A percentile compares a stretch with the other conserved stretches of the same genome.
phyloP scores from a whole-genome alignment of 768 basidiomycete species.

The Paxillus involutus region DNA sequence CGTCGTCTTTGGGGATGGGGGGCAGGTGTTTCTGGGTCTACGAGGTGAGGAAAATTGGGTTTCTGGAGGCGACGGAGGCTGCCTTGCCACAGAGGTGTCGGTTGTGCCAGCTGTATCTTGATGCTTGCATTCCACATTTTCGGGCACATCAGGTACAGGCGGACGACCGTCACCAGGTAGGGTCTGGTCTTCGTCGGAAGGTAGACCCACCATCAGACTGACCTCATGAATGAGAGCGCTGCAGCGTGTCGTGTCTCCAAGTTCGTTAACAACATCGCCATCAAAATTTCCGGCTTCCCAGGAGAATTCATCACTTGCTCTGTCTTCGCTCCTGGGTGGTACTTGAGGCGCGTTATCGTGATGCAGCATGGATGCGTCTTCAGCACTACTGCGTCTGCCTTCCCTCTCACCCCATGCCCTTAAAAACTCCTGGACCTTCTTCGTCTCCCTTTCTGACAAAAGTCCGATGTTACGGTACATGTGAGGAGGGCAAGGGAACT shows the following conservation, averaged over 20 bases:
- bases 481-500: slow-evolving; percentile 1
- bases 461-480: neutral
- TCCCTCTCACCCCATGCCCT: slow-evolving; percentile 13
- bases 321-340: neutral
- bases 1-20: neutral
- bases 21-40: slow-evolving; percentile 3
- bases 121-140: neutral
- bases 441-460: slow-evolving; percentile 13
- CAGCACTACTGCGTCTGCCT: slow-evolving; percentile 5
- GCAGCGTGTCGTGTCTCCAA: slow-evolving; percentile 17
- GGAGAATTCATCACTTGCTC: slow-evolving; percentile 8
- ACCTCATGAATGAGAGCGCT: slow-evolving; percentile 33
- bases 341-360: neutral
- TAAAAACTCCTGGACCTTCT: slow-evolving; percentile 14
- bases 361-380: slow-evolving; percentile 8
- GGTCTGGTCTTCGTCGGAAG: slow-evolving; percentile 17
- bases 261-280: neutral
- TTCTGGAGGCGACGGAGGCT: slow-evolving; percentile 9
- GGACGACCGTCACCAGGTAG: neutral
- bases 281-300: slow-evolving; percentile 14
- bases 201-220: slow-evolving; percentile 30
- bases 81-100: slow-evolving; percentile 2
- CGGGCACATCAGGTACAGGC: neutral
- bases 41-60: slow-evolving; percentile 15
- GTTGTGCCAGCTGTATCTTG: neutral